Conservation (phyloP, 2,329 filamentous ascomycete species). For the Pseudogymnoascus sp. region DNA sequence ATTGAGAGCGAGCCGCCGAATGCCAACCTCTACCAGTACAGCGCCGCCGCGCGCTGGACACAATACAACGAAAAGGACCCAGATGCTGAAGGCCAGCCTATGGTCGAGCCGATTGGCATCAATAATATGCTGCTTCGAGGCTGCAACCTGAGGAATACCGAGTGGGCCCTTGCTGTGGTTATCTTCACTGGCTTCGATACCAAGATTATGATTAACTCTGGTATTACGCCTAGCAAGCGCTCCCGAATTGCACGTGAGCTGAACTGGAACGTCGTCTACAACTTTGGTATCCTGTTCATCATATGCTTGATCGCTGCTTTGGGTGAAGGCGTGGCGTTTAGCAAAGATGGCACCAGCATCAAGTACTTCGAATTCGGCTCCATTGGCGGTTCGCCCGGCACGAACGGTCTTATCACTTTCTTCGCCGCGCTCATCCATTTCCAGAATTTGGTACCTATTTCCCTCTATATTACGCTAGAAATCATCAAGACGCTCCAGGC, state of each 20-base stretch:
- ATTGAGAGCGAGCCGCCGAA: conserved; percentile 89
- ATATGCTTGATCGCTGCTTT: conserved; percentile 86
- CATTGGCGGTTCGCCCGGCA: conserved; percentile 62
- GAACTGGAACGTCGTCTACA: conserved; percentile 96
- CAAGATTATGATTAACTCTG: conserved; percentile 98
- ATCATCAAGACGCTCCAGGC: conserved; percentile 90
- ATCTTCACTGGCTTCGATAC: conserved; percentile 93
- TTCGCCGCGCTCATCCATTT: conserved; percentile 92
- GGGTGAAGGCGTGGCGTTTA: conserved; percentile 77
- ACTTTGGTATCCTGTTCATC: conserved; percentile 78
- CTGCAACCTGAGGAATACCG: conserved; percentile 88
- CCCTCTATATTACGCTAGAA: conserved; percentile 93
- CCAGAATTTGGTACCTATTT: conserved; percentile 98
- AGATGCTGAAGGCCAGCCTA: conserved; percentile 58
- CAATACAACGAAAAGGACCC: conserved; percentile 60
- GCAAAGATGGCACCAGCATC: conserved; percentile 62
- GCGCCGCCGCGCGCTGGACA: conserved; percentile 77
- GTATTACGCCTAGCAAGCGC: conserved; percentile 89
- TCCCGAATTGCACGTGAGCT: conserved; percentile 84
- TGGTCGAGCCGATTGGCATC: conserved; percentile 88
- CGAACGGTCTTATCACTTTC: conserved; percentile 93
- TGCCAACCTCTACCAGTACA: conserved; percentile 93
- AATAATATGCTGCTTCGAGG: conserved; percentile 93
- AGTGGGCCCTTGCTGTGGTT: conserved; percentile 89
- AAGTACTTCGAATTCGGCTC: conserved; percentile 79